phyloP scores from a whole-genome alignment of 2,329 filamentous ascomycete species.

The Sordariomycetes sp. region DNA sequence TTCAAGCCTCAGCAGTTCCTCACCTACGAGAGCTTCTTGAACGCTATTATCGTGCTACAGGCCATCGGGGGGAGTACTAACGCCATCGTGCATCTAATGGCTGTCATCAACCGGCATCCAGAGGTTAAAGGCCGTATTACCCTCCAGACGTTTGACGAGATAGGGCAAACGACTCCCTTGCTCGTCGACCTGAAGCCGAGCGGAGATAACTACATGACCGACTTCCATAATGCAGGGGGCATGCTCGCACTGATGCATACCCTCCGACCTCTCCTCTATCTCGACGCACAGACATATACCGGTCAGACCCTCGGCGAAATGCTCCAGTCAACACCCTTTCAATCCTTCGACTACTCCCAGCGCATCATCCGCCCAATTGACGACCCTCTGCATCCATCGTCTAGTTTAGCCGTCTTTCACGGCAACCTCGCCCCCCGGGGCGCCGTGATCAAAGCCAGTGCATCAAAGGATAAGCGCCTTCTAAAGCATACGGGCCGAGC shows the following conservation, averaged over 20 bases:
- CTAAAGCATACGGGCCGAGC: constrained; percentile 33
- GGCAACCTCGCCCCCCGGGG: constrained; percentile 79
- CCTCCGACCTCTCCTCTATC: constrained; percentile 65
- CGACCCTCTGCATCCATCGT: constrained; percentile 56
- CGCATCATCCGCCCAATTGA: background rate
- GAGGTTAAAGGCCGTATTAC: constrained; percentile 52
- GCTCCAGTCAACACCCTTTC: constrained; percentile 60
- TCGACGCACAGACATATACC: constrained; percentile 70
- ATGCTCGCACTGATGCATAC: constrained; percentile 73
- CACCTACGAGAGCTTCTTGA: constrained; percentile 68
- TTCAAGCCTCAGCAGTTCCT: constrained; percentile 62
- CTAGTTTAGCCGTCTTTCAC: constrained; percentile 70
- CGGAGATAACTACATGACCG: constrained; percentile 80
- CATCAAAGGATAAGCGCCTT: constrained; percentile 59
- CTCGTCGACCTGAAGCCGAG: constrained; percentile 80
- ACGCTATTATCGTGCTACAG: constrained; percentile 79
- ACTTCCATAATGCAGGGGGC: constrained; percentile 81
- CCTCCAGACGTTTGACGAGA: constrained; percentile 67
- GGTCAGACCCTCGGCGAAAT: constrained; percentile 76
- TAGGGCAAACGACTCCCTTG: constrained; percentile 68
- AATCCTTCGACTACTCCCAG: constrained; percentile 41
- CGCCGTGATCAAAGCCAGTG: constrained; percentile 84
- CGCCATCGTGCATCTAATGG: constrained; percentile 75
- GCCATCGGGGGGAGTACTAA: constrained; percentile 80
- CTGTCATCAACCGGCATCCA: constrained; percentile 67